Base-by-base conservation (phyloP, 108 stramenopile genomes). In the Cylindrotheca fusiformis region DNA sequence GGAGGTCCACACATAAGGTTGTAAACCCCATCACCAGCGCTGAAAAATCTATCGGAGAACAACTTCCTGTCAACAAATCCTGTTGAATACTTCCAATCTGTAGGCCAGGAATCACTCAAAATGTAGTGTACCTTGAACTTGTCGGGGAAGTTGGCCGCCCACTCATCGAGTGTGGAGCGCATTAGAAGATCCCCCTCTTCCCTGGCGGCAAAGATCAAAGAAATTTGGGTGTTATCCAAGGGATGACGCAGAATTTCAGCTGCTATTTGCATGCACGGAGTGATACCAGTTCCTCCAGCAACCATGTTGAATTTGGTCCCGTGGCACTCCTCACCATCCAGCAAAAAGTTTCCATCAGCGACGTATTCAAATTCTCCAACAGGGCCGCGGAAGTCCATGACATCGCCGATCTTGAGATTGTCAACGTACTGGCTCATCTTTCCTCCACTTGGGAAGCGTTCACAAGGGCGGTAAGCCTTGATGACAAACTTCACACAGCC, bases 1-100 rank as follows among this genome's bases (percentile, higher is more conserved):
- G 96, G 96, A 4, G 98, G 98, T 30, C 98, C 98, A 67, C 98
- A 99, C 93, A 97, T 95, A 53, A 99, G 84, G 62, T 87, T 94
- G 69, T 78, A 85, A 19, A 79, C 79, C 58, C 80, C 85, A 8
- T 76, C 70, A 30, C 68, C 76, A 46, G 91, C 64, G 44, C 82
- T 69, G 25, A 85, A 94, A 25, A 98, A 62, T 23, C 92, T 67
- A 47, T 82, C 63, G 50, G 78, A 64, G 63, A 95, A 88, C 52
- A 99, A 86, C 0, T 74, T 76, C 63, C 82, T 81, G 55, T 76
- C 76, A 48, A 98, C 93, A 67, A 97, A 99, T 36, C 98, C 98
- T 33, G 77, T 88, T 14, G 87, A 89, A 60, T 80, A 81, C 27
- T 80, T 86, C 93, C 90, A 91, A 55, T 85, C 83, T 29, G 68